phyloP scores from a whole-genome alignment of 192 early-diverging fungal genomes.

The Coemansia sp. region DNA sequence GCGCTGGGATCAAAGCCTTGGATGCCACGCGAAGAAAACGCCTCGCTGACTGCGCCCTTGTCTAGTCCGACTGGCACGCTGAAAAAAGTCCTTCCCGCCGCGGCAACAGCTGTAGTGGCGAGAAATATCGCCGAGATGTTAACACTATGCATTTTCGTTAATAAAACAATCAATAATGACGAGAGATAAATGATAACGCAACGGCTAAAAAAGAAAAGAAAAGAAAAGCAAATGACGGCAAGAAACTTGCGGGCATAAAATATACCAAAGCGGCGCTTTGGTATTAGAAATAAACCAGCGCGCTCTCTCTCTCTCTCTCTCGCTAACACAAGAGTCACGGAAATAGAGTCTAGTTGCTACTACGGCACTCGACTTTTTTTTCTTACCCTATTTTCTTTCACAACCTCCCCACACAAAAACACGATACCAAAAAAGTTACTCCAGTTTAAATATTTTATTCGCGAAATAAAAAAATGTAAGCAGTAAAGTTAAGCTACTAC shows the following conservation, averaged over 20 bases:
- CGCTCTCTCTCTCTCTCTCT: not conserved
- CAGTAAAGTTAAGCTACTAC: not conserved
- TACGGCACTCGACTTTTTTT: not conserved
- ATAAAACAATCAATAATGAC: not conserved
- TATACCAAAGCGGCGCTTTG: not conserved
- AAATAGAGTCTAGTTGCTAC: constrained; percentile 2
- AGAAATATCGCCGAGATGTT: constrained; percentile 12
- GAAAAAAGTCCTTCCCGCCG: constrained; percentile 29
- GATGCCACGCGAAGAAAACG: constrained; percentile 34
- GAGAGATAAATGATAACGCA: not conserved
- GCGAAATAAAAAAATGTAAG: not conserved
- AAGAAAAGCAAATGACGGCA: not conserved
- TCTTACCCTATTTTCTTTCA: not conserved
- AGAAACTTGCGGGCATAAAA: not conserved
- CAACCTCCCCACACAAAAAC: not conserved
- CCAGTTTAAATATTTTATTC: not conserved
- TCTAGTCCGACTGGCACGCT: constrained; percentile 38
- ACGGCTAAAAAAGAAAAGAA: not conserved
- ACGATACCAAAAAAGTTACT: not conserved
- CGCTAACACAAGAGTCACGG: not conserved
- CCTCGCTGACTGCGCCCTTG: constrained; percentile 24
- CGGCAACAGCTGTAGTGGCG: constrained; percentile 27
- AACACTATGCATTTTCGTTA: constrained; percentile 9
- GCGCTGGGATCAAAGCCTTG: constrained; percentile 27
- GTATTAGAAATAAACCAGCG: not conserved